Evolutionary conservation across 148 eudicot species (phyloP), one percentile per base, ranked within the genome.

Genomic region (Fallopia convolvulus): DNA sequence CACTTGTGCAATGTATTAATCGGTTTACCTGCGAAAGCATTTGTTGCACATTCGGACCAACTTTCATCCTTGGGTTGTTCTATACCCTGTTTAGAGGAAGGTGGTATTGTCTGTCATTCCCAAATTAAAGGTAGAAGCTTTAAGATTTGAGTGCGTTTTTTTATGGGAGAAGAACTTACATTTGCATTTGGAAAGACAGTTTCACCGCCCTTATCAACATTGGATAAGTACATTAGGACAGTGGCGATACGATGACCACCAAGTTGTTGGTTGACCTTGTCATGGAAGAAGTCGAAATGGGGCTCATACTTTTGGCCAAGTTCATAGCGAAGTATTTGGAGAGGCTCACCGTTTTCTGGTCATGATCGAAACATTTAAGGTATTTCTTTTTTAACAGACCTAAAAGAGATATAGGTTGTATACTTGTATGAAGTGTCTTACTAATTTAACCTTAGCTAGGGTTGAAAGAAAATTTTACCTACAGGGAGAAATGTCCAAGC

Each of bases 201-300:
- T 83, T 94, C 97, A 80, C 99, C 99, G n/a, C 99, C 99, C 86
- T 86, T 84, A 52, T 81, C 85, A 72, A 91, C 94, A 79, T 90
- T 68, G 20, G 99, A 89, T 75, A 92, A 79, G 81, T 95, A 95
- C 97, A 95, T 92, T 48, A 92, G 92, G 23, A 95, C 97, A 58
- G 99, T 95, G 68, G 97, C 97, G 46, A 88, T 74, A 36, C 99
- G 85, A 77, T 93, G 97, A 60, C 99, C 99, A 36, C 99, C 97
- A 26, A 84, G 79, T 70, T 87, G 81, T 83, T 82, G 97, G 87
- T 92, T 92, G 39, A 77, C 76, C 81, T 88, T 86, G 79, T 95
- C 97, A 48, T 80, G 81, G 70, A 90, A 95, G 85, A 79, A 92
- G 83, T 95, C 97, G 75, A 82, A 91, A 80, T 95, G 99, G 32